Evolutionary conservation across 192 early-diverging fungal genomes (phyloP).

Genomic region (Coemansia nantahalensis): DNA sequence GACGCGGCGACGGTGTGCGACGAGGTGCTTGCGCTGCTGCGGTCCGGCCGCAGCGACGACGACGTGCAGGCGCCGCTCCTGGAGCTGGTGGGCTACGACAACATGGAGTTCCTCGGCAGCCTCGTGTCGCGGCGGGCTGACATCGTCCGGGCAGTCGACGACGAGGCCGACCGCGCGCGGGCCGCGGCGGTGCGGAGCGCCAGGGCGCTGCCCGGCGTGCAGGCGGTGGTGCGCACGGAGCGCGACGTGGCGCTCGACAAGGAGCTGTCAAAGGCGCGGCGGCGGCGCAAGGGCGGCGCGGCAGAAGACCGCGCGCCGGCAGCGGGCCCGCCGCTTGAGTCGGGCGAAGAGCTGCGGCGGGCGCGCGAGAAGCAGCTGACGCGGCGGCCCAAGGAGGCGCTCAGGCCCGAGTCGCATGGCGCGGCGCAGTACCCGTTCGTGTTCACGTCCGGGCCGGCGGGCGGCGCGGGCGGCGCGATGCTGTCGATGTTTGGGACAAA

Average conservation of each 20-base stretch:
- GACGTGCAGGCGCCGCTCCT: constrained; percentile 46
- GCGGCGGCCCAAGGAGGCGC: constrained; percentile 22
- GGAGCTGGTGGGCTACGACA: constrained; percentile 49
- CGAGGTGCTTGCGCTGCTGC: constrained; percentile 23
- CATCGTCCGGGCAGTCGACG: constrained; percentile 28
- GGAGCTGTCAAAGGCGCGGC: constrained; percentile 23
- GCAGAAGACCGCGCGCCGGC: constrained; percentile 1
- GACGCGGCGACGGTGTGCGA: constrained; percentile 35
- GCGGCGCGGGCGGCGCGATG: constrained; percentile 58
- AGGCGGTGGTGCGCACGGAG: constrained; percentile 26
- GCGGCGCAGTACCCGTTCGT: constrained; percentile 73
- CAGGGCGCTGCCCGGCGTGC: constrained; percentile 19
- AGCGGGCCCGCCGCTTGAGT: constrained; percentile 11
- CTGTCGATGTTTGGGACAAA: constrained; percentile 76
- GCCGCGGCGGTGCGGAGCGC: constrained; percentile 10
- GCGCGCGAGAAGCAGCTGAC: constrained; percentile 47
- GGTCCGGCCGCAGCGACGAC: constrained; percentile 32
- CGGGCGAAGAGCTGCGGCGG: constrained; percentile 30
- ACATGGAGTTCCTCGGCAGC: constrained; percentile 41
- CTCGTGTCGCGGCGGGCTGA: constrained; percentile 28
- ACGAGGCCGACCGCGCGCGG: constrained; percentile 28
- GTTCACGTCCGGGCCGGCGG: constrained; percentile 59
- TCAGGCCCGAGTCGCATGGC: constrained; percentile 20
- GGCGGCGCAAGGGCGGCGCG: constrained; percentile 20
- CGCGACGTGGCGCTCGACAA: constrained; percentile 35